phyloP scores from a whole-genome alignment of 331 rosid species.

The Erythrophleum ivorense region DNA sequence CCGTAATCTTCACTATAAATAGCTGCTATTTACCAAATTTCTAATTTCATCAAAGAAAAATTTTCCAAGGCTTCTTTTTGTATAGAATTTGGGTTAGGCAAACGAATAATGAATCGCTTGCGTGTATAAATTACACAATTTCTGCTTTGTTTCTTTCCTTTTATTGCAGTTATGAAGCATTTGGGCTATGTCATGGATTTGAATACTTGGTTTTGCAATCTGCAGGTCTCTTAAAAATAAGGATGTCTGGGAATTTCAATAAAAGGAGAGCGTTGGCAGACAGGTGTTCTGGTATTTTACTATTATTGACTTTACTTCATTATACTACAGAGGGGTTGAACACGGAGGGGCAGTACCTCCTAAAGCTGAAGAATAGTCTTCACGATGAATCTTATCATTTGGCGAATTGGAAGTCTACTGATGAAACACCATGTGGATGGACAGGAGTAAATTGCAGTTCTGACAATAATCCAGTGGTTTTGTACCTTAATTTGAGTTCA shows the following conservation, averaged over 20 bases:
- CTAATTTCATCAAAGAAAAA: background rate
- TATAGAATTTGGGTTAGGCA: conserved; percentile 3
- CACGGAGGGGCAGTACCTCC: conserved; percentile 71
- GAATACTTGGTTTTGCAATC: conserved; percentile 24
- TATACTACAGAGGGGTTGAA: conserved; percentile 70
- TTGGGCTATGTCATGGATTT: conserved; percentile 20
- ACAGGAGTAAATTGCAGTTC: conserved; percentile 67
- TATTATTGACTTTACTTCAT: conserved; percentile 51
- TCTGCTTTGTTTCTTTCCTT: background rate
- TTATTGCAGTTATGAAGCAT: background rate
- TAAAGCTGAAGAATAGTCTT: conserved; percentile 67
- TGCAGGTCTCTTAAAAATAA: conserved; percentile 56
- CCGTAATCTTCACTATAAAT: background rate
- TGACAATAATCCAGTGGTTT: conserved; percentile 53
- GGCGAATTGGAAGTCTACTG: conserved; percentile 67
- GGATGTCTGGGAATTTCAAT: conserved; percentile 59
- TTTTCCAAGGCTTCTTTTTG: background rate
- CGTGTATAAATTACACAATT: background rate
- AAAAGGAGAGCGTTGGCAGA: conserved; percentile 47
- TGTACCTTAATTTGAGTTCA: conserved; percentile 60
- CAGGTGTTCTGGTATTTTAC: conserved; percentile 54
- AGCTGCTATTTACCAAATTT: conserved; percentile 4
- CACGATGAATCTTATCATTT: conserved; percentile 49
- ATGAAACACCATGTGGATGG: conserved; percentile 87
- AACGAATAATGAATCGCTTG: background rate